phyloP scores from a whole-genome alignment of 305 asterid genomes.

The Fraxinus sp. region DNA sequence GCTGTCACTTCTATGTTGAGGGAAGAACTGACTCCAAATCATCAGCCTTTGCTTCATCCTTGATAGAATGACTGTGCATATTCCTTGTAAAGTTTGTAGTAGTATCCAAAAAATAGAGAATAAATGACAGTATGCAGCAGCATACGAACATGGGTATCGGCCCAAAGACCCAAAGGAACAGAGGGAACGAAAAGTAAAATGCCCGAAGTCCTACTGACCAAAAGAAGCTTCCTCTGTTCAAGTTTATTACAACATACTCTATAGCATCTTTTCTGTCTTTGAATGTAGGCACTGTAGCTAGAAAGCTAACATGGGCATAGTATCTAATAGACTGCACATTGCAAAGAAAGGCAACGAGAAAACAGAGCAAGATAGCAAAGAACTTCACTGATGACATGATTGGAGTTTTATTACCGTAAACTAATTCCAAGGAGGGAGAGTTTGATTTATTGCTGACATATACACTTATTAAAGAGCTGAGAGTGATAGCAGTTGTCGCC shows the following conservation, averaged over 20 bases:
- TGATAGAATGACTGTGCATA: constrained; percentile 43
- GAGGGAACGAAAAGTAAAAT: constrained; percentile 77
- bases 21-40: constrained; percentile 34
- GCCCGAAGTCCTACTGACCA: constrained; percentile 85
- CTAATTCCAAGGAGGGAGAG: constrained; percentile 34
- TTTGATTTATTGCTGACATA: constrained; percentile 59
- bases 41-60: constrained; percentile 26
- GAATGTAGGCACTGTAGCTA: constrained; percentile 57
- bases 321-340: constrained; percentile 72
- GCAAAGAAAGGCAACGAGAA: constrained; percentile 73
- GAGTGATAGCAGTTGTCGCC: constrained; percentile 79
- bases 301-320: constrained; percentile 76
- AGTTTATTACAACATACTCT: constrained; percentile 57
- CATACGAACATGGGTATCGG: constrained; percentile 71
- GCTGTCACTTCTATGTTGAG: background rate
- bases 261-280: constrained; percentile 50
- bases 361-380: constrained; percentile 67
- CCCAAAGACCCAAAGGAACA: constrained; percentile 78
- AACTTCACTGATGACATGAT: constrained; percentile 54
- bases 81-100: constrained; percentile 56
- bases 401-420: constrained; percentile 41
- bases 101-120: constrained; percentile 70
- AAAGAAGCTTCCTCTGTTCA: constrained; percentile 69
- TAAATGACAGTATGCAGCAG: constrained; percentile 45
- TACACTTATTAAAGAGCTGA: constrained; percentile 76